phyloP scores from a whole-genome alignment of 2,329 filamentous ascomycete species.

The Macrophomina tecta region DNA sequence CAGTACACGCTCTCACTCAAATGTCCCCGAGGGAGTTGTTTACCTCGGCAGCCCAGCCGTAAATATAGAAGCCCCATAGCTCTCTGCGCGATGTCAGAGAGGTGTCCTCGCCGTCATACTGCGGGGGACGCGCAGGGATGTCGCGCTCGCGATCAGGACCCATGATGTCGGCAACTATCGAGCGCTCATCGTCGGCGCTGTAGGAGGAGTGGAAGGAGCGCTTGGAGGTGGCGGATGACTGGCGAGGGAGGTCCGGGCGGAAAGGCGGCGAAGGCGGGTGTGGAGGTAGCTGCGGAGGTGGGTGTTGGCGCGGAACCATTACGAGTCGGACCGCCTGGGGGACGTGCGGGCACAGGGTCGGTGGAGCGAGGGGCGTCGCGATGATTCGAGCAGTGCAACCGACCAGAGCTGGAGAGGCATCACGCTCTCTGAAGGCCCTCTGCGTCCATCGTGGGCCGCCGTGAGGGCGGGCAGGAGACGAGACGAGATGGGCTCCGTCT shows the following conservation, averaged over 20 bases:
- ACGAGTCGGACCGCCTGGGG: slow-evolving; percentile 22
- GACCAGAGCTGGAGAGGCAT: slow-evolving; percentile 19
- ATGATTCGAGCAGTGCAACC: slow-evolving; percentile 23
- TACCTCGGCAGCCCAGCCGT: slow-evolving; percentile 89
- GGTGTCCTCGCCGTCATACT: slow-evolving; percentile 82
- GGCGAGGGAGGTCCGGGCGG: slow-evolving; percentile 33
- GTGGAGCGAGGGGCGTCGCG: slow-evolving; percentile 22
- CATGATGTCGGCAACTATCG: slow-evolving; percentile 43
- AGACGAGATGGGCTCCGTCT: slow-evolving; percentile 1
- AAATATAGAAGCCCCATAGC: slow-evolving; percentile 92
- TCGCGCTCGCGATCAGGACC: slow-evolving; percentile 44
- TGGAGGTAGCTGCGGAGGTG: slow-evolving; percentile 24
- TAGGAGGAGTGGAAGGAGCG: slow-evolving; percentile 33
- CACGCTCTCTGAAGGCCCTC: slow-evolving; percentile 7
- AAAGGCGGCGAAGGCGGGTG: slow-evolving; percentile 30
- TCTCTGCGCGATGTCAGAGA: slow-evolving; percentile 87
- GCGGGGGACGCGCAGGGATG: slow-evolving; percentile 30
- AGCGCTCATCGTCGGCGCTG: slow-evolving; percentile 51
- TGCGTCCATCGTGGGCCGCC: slow-evolving; percentile 16
- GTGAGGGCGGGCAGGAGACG: slow-evolving; percentile 3
- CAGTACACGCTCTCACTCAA: slow-evolving; percentile 17
- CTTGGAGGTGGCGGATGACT: slow-evolving; percentile 44
- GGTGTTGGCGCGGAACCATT: slow-evolving; percentile 28
- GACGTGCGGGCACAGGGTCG: slow-evolving; percentile 26
- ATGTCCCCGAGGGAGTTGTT: neutral